Evolutionary conservation across 1,139 yeast genomes (phyloP), one percentile per base, ranked within the genome.

Genomic region (Candida sanyaensis): DNA sequence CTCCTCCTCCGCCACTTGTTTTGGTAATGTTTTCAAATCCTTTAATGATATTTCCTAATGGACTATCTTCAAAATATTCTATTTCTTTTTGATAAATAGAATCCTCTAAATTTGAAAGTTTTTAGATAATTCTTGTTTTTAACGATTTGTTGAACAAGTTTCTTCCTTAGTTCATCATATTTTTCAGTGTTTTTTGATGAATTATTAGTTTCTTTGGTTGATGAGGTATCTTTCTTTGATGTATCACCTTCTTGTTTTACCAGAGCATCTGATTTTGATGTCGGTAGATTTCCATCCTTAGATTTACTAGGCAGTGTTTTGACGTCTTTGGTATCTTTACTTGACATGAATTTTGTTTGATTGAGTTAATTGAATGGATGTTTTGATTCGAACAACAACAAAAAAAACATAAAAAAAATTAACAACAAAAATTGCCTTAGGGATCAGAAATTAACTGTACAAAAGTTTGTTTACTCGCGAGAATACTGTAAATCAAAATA

Each of bases 11-110:
- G 11, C 69, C 59, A 9, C 69, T 55, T n/a, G 69, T 64, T 61
- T 88, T 88, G 46, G 85, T 75, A 62, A 88, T 88, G 58, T 83
- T 86, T 50, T 92, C 97, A 61, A 91, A 92, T 0, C 98, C 98
- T 55, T 86, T 86, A 31, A 91, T 88, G 31, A 93, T 86, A 62
- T 90, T 90, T 0, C 96, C 97, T 49, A 83, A 81, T 8, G 77
- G 69, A 56, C 75, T 66, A 50, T 87, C 92, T 45, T 85, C 81
- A 47, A 93, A 80, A 62, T 93, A 92, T 29, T 81, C 81, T 6
- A 88, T 83, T 64, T 93, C 98, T 54, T 82, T 82, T 49, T 84
- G 86, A 68, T 84, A 91, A n/a, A 93, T 86, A 48, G 81, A 80
- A 53, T 90, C 96, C 59, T 92, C 97, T 12, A 90, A 62, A 43